A percentile compares a stretch with the other conserved stretches of the same genome.
Evolutionary conservation across 2,329 filamentous ascomycete genomes (phyloP).

Genomic region (Xylariomycetidae sp.): DNA sequence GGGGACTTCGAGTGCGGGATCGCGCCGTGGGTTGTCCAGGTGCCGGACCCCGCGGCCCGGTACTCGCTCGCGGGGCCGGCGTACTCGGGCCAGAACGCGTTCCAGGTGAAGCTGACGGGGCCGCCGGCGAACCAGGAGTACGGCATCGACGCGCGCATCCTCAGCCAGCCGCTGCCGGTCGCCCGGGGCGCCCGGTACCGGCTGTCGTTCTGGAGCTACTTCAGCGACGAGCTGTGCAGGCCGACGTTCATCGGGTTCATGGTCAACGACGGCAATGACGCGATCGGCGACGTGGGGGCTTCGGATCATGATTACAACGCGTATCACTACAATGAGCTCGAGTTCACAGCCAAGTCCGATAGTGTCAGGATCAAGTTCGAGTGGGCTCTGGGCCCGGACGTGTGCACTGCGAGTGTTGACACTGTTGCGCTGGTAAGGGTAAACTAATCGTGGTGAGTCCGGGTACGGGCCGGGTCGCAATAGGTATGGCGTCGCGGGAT

Average conservation of each 20-base stretch:
- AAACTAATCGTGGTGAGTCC: too few species aligned
- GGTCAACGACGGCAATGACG: conserved; percentile 11
- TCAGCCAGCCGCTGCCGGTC: conserved; percentile 8
- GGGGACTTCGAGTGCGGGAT: conserved; percentile 16
- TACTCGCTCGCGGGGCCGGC: conserved; percentile 3
- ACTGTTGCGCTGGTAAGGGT: too few species aligned
- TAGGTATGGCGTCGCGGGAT: too few species aligned
- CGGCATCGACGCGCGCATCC: conserved; percentile 11
- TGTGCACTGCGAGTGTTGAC: too few species aligned
- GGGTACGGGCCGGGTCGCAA: too few species aligned
- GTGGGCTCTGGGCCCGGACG: conserved; percentile 1
- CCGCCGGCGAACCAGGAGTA: conserved; percentile 4
- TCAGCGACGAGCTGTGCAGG: conserved; percentile 7
- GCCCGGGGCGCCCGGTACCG: conserved; percentile 3
- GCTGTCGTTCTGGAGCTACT: conserved; percentile 12
- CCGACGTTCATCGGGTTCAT: conserved; percentile 14
- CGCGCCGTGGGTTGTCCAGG: conserved; percentile 14
- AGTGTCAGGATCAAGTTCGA: conserved; percentile 8
- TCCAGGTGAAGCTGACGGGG: conserved; percentile 8
- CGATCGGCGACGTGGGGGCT: conserved; percentile 9
- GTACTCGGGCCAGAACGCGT: conserved; percentile 8
- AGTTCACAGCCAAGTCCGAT: conserved; percentile 4
- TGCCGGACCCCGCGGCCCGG: conserved; percentile 8
- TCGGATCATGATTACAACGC: conserved; percentile 6
- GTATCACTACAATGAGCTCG: conserved; percentile 4